Conservation (phyloP, 768 basidiomycete genomes). For the Boletellus sp. region DNA sequence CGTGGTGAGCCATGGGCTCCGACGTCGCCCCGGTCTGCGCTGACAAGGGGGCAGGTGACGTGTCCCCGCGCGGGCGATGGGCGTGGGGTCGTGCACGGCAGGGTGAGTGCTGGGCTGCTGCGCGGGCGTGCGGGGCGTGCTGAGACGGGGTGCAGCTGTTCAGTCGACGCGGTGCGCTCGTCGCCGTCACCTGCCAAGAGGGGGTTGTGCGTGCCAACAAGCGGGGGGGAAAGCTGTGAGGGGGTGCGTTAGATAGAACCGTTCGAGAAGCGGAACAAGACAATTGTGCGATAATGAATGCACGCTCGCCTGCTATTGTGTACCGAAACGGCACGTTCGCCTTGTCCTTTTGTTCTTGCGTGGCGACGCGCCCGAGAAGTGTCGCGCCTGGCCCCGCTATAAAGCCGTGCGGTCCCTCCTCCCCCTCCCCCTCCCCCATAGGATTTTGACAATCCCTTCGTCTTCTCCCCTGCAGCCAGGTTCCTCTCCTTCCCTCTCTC, state of each 20-base stretch:
- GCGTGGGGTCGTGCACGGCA: slow-evolving; percentile 65
- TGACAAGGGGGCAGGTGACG: slow-evolving; percentile 43
- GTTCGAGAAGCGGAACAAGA: slow-evolving; percentile 18
- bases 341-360: slow-evolving; percentile 36
- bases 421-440: slow-evolving; percentile 12
- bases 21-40: not conserved
- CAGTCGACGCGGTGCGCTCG: slow-evolving; percentile 57
- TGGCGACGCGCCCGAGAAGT: slow-evolving; percentile 22
- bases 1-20: slow-evolving; percentile 45
- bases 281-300: slow-evolving; percentile 22
- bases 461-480: slow-evolving; percentile 28
- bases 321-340: slow-evolving; percentile 24
- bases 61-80: slow-evolving; percentile 64
- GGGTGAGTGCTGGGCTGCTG: slow-evolving; percentile 42
- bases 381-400: slow-evolving; percentile 21
- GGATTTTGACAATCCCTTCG: slow-evolving; percentile 37
- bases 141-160: slow-evolving; percentile 51
- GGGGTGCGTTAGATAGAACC: slow-evolving; percentile 8
- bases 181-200: slow-evolving; percentile 80
- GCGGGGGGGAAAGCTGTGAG: slow-evolving; percentile 33
- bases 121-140: not conserved
- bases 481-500: slow-evolving; percentile 5
- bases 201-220: slow-evolving; percentile 66
- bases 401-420: slow-evolving; percentile 16
- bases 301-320: slow-evolving; percentile 27